phyloP scores from a whole-genome alignment of 768 basidiomycete genomes.

The Pulveroboletus sp. region DNA sequence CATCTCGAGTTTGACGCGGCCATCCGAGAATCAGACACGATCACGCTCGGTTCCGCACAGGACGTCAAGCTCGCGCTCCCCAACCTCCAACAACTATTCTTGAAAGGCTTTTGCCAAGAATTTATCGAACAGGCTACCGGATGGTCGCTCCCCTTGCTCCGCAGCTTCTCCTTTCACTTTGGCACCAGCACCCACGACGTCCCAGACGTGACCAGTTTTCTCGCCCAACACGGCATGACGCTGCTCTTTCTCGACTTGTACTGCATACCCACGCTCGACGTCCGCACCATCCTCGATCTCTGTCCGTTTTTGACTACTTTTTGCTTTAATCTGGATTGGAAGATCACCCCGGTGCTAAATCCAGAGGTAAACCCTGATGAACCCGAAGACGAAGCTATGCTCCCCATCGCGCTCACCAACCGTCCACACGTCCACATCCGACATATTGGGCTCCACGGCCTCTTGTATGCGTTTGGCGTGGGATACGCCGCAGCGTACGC shows the following conservation, averaged over 20 bases:
- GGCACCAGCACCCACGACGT: slow-evolving; percentile 38
- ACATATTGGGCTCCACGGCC: slow-evolving; percentile 67
- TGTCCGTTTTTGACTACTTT: slow-evolving; percentile 64
- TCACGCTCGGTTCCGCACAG: slow-evolving; percentile 60
- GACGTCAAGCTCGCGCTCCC: slow-evolving; percentile 53
- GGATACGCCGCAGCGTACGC: slow-evolving; percentile 47
- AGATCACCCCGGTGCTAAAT: slow-evolving; percentile 31
- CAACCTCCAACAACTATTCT: slow-evolving; percentile 58
- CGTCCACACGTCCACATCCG: slow-evolving; percentile 56
- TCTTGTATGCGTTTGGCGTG: slow-evolving; percentile 67
- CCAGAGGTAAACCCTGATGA: slow-evolving; percentile 15
- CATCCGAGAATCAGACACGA: slow-evolving; percentile 38
- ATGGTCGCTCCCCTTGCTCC: slow-evolving; percentile 65
- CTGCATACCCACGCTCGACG: slow-evolving; percentile 53
- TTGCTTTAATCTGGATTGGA: slow-evolving; percentile 78
- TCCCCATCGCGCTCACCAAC: slow-evolving; percentile 40
- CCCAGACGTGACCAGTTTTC: slow-evolving; percentile 60
- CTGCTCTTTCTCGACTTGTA: slow-evolving; percentile 68
- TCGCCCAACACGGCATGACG: slow-evolving; percentile 52
- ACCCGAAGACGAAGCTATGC: slow-evolving; percentile 28
- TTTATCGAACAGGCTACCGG: slow-evolving; percentile 67
- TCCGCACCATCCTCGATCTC: slow-evolving; percentile 56
- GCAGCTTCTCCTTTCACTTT: slow-evolving; percentile 53
- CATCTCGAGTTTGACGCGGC: slow-evolving; percentile 48
- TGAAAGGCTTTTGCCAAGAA: slow-evolving; percentile 59